A percentile compares a stretch with the other conserved stretches of the same genome.
These are phyloP conservation scores for Saturnispora dispora DNA, from an alignment of 805 yeast species.

Conservation along the genomic window DNA sequence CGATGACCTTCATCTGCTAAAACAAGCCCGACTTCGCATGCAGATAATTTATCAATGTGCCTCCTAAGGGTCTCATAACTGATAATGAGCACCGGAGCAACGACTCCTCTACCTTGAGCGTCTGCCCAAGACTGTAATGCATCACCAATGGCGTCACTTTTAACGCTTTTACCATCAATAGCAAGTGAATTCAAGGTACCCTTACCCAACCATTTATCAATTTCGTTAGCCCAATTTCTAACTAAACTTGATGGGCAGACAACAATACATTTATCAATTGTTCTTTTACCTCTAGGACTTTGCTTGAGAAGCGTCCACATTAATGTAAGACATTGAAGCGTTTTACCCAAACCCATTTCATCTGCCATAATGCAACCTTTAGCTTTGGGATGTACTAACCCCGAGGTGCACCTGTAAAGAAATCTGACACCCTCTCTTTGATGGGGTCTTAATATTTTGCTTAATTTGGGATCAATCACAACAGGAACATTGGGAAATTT, in stretches of 20 bases:
- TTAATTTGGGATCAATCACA: conserved; percentile 82
- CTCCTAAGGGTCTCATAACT: conserved; percentile 90
- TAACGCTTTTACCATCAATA: conserved; percentile 81
- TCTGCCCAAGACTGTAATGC: conserved; percentile 77
- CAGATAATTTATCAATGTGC: conserved; percentile 65
- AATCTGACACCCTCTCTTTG: conserved; percentile 94
- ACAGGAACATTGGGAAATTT: conserved; percentile 85
- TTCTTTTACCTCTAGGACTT: conserved; percentile 74
- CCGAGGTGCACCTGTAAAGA: conserved; percentile 83
- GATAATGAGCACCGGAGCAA: conserved; percentile 86
- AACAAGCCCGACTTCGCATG: conserved; percentile 76
- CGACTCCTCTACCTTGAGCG: conserved; percentile 80
- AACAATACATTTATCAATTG: conserved; percentile 83
- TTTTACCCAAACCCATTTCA: conserved; percentile 97
- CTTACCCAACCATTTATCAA: conserved; percentile 89
- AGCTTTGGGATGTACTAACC: conserved; percentile 72
- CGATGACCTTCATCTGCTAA: conserved; percentile 85
- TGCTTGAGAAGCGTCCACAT: conserved; percentile 90
- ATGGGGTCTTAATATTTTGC: conserved; percentile 86
- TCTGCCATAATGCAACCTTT: conserved; percentile 94
- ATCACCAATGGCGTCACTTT: conserved; percentile 55
- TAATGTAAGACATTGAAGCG: conserved; percentile 82
- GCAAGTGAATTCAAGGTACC: conserved; percentile 86
- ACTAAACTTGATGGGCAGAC: conserved; percentile 95
- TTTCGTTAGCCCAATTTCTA: conserved; percentile 94